Base-by-base conservation (phyloP, 768 basidiomycete genomes). In the Gelatoporia subvermispora region DNA sequence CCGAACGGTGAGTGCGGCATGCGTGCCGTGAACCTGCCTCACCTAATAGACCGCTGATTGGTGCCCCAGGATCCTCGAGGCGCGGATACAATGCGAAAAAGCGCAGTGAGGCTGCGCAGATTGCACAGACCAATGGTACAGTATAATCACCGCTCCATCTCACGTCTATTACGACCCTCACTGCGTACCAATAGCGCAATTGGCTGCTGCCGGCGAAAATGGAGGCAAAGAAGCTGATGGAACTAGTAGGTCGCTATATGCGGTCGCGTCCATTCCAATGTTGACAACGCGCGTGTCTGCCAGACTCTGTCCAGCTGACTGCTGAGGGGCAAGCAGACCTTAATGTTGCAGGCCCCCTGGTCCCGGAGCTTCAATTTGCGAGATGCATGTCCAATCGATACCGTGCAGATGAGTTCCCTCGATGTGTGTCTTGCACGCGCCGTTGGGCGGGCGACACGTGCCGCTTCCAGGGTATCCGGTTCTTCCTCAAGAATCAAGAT, bases 361-460 rank as follows among this genome's bases (percentile, higher is more conserved):
- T 78, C 37, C 80, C 83, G 3, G 88, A 91, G 59, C 69, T 85
- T 21, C 88, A 91, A 50, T 82, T 80, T 51, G 83, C 87, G 2
- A 78, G 88, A 4, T 91, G 88, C 69, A 91, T 91, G 88, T 88
- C 88, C 0, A 85, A 81, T 57, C 76, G 85, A 41, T 90, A 89
- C 63, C 78, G 78, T 52, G 67, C 72, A 38, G 85, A 88, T 54
- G 72, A 76, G 44, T 87, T 89, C 65, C 85, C 88, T 35, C 82
- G 85, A 13, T 91, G 88, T 58, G 84, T 90, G 31, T 84, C 87
- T 2, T 91, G 88, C 64, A 89, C 84, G 28, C 82, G 88, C 36
- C 83, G 88, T 20, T 90, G 88, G 88, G 87, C 87, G 1, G 88
- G 88, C 35, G 88, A 91, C 61, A 89, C 87, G 2, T 91, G 88